Evolutionary conservation across 2,329 filamentous ascomycete genomes (phyloP), one percentile per base, ranked within the genome.

Genomic region (Zasmidium angulare): DNA sequence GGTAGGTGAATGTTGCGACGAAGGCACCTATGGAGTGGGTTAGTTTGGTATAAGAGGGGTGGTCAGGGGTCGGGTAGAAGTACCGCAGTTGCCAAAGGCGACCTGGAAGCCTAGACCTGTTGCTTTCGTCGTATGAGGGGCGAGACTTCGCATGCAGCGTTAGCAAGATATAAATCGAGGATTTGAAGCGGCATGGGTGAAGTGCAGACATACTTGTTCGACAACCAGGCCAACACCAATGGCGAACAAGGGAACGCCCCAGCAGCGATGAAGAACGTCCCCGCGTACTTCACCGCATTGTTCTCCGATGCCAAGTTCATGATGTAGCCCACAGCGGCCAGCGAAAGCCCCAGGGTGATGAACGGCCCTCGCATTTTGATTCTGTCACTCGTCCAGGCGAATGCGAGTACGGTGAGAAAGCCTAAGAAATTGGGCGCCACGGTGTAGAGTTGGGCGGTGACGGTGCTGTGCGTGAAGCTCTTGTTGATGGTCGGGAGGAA

Each of bases 401-500:
- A 64, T 10, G 53, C 53, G 36, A 72, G 58, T 1, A 72, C 69
- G 2, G 58, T 51, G 2, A 71, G 63, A 58, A 72, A 71, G 47
- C 69, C 69, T 11, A 71, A 54, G 56, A 74, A 71, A 66, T 75
- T 75, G 1, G 73, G 74, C 9, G 74, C 74, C 0, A 75, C 74
- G 12, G 73, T 76, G 51, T 76, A 66, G n/a, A 76, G 72, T 58
- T 77, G 74, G 1, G 75, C 73, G 17, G 70, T 73, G 14, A 78
- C 74, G 2, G 72, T 69, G 24, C 63, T 72, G 64, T 79, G 79
- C 2, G 76, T 76, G 26, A 80, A 69, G 2, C 72, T 74, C 7
- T 68, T 68, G 63, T 80, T 77, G 65, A 81, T 81, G 29, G 75
- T 75, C 0, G 78, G 78, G 1, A 80, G 70, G 67, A 80, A 80